Evolutionary conservation across 805 yeast species (phyloP).

Genomic region (Metschnikowia amazonensis): DNA sequence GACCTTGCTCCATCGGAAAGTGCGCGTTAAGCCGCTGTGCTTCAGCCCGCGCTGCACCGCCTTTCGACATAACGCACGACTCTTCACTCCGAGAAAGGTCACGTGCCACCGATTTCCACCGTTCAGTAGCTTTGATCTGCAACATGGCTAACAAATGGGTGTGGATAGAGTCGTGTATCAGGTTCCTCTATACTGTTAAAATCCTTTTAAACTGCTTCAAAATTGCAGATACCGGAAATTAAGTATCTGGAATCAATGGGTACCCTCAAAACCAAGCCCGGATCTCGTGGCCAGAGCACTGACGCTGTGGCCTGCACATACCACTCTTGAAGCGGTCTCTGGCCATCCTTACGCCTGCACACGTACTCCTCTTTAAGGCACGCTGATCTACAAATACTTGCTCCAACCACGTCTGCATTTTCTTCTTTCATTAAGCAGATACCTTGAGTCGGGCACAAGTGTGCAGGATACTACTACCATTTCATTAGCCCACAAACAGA

Average conservation of each 20-base stretch:
- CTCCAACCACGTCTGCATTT: not conserved
- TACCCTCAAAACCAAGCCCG: not conserved
- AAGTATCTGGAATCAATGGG: no score
- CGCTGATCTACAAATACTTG: conserved; percentile 1
- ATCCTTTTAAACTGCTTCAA: no score
- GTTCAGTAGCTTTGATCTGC: no score
- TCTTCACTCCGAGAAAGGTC: not conserved
- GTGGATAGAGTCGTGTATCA: no score
- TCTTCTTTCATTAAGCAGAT: not conserved
- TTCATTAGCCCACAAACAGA: no score
- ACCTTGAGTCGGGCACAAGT: not conserved
- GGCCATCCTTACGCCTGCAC: conserved; percentile 2
- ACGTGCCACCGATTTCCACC: no score
- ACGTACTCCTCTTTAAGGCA: conserved; percentile 5
- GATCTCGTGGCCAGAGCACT: not conserved
- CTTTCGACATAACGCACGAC: not conserved
- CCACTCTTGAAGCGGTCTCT: not conserved
- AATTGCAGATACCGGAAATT: no score
- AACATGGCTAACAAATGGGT: no score
- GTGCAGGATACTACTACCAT: no score
- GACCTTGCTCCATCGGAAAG: no score
- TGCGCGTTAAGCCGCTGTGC: not conserved
- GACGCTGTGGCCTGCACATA: not conserved
- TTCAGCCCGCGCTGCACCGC: conserved; percentile 1
- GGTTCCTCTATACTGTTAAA: no score